Evolutionary conservation across 2,329 filamentous ascomycete genomes (phyloP).

Genomic region (Alternaria viburni): DNA sequence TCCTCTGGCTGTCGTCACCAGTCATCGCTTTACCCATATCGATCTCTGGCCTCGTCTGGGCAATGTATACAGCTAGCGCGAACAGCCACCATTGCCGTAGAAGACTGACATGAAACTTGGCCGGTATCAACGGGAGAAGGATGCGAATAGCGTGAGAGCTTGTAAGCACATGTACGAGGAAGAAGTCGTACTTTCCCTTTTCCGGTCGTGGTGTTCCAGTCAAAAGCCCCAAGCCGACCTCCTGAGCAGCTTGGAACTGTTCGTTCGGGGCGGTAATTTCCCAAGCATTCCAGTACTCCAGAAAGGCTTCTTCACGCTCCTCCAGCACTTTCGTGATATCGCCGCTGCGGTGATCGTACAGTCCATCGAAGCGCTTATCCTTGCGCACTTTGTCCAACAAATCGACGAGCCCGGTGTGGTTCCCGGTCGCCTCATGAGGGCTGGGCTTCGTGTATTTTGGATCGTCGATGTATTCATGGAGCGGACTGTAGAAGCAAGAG

Average conservation of each 20-base stretch:
- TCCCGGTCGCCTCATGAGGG: conserved; percentile 50
- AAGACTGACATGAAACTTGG: conserved; percentile 73
- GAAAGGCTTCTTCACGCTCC: conserved; percentile 70
- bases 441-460: conserved; percentile 71
- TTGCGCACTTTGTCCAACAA: conserved; percentile 72
- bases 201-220: conserved; percentile 54
- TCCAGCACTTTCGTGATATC: conserved; percentile 74
- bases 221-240: conserved; percentile 65
- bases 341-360: conserved; percentile 66
- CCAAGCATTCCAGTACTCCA: conserved; percentile 95
- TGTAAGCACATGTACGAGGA: conserved; percentile 80
- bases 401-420: conserved; percentile 67
- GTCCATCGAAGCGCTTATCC: conserved; percentile 72
- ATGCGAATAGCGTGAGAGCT: conserved; percentile 84
- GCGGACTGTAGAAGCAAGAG: conserved; percentile 62
- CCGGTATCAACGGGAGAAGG: conserved; percentile 77
- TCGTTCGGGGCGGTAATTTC: conserved; percentile 67
- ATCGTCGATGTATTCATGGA: conserved; percentile 72
- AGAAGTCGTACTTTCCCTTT: conserved; percentile 74
- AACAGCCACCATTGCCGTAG: conserved; percentile 92
- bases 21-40: conserved; percentile 66
- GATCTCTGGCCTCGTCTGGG: conserved; percentile 74
- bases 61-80: conserved; percentile 76
- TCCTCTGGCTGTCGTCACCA: conserved; percentile 64
- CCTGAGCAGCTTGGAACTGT: conserved; percentile 75